Conservation (phyloP, 768 basidiomycete species). For the Phanerochaete sordida region DNA sequence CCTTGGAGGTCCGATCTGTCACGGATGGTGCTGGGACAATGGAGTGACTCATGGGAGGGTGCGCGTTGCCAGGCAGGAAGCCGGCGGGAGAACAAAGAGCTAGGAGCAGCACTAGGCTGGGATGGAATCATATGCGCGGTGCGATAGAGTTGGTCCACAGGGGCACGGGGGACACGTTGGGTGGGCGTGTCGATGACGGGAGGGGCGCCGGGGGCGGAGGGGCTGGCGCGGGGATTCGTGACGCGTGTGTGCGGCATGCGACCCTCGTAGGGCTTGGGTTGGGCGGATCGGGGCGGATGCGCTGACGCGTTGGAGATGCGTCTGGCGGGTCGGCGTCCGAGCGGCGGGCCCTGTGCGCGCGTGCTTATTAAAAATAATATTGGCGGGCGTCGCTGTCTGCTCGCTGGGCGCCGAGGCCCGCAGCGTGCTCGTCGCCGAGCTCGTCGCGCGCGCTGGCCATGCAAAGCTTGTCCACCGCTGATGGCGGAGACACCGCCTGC, state of each 20-base stretch:
- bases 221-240: not conserved
- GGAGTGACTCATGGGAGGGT: not conserved
- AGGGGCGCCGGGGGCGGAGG: not conserved
- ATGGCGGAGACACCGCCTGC: not conserved
- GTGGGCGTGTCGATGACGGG: not conserved
- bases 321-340: not conserved
- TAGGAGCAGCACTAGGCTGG: not conserved
- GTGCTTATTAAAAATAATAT: not conserved
- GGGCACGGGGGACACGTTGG: not conserved
- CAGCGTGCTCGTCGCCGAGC: too few species aligned
- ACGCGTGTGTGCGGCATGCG: not conserved
- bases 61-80: not conserved
- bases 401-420: too few species aligned
- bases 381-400: too few species aligned
- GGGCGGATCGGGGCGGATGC: too few species aligned
- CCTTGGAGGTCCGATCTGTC: conserved; percentile 12
- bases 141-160: not conserved
- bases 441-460: not conserved
- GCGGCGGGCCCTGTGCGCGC: not conserved
- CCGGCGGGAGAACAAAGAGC: not conserved
- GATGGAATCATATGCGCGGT: not conserved
- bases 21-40: not conserved
- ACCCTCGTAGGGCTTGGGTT: not conserved
- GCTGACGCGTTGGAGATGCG: not conserved
- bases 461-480: not conserved